phyloP scores from a whole-genome alignment of 2,329 filamentous ascomycete genomes.

The Exophiala mesophila region DNA sequence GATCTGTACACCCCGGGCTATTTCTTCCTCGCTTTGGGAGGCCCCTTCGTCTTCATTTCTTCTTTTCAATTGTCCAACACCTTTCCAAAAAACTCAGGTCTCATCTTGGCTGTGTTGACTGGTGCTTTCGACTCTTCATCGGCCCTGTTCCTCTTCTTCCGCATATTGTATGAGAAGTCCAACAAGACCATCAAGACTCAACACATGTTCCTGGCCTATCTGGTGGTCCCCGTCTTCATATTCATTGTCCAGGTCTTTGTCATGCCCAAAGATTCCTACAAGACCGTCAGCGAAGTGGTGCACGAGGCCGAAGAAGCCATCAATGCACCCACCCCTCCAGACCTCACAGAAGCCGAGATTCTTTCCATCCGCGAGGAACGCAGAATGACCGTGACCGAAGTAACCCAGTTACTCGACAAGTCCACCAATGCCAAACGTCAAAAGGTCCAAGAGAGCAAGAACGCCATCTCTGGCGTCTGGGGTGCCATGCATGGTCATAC shows the following conservation, averaged over 20 bases:
- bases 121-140: slow-evolving; percentile 81
- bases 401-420: slow-evolving; percentile 67
- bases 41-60: slow-evolving; percentile 76
- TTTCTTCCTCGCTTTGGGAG: slow-evolving; percentile 70
- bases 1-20: slow-evolving; percentile 74
- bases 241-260: slow-evolving; percentile 62
- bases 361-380: slow-evolving; percentile 48
- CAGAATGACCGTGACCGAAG: slow-evolving; percentile 62
- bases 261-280: slow-evolving; percentile 73
- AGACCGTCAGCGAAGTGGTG: slow-evolving; percentile 78
- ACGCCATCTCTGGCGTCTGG: slow-evolving; percentile 72
- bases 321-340: slow-evolving; percentile 40
- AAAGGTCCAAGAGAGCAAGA: slow-evolving; percentile 61
- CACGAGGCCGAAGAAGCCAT: slow-evolving; percentile 58
- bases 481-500: slow-evolving; percentile 73
- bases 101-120: slow-evolving; percentile 74
- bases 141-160: slow-evolving; percentile 70
- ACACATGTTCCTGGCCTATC: slow-evolving; percentile 67
- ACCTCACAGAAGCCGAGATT: slow-evolving; percentile 50
- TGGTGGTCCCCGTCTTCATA: slow-evolving; percentile 65
- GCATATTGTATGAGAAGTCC: slow-evolving; percentile 62
- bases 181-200: slow-evolving; percentile 55
- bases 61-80: slow-evolving; percentile 82
- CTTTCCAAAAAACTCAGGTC: slow-evolving; percentile 69
- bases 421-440: slow-evolving; percentile 56